phyloP scores from a whole-genome alignment of 1,284 basidiomycete species.

The Butyriboletus appendiculatus region DNA sequence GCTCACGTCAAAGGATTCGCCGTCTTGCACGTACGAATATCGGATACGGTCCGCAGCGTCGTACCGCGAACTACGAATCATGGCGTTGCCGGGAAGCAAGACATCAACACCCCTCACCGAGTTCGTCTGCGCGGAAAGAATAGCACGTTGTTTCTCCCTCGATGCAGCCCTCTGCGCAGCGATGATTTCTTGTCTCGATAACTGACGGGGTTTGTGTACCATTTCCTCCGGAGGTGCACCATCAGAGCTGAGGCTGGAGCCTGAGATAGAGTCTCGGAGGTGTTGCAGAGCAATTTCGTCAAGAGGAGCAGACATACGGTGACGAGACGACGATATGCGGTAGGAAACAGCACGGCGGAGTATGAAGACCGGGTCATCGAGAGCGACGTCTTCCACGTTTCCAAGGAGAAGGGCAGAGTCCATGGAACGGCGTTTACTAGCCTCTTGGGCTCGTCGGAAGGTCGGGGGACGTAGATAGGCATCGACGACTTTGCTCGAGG shows the following conservation, averaged over 20 bases:
- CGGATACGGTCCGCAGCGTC: slow-evolving; percentile 73
- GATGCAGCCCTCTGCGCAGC: slow-evolving; percentile 87
- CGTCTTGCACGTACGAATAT: slow-evolving; percentile 91
- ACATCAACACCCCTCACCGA: slow-evolving; percentile 86
- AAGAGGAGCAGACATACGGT: slow-evolving; percentile 67
- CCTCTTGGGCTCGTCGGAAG: slow-evolving; percentile 59
- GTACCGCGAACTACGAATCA: slow-evolving; percentile 82
- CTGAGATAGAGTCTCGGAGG: slow-evolving; percentile 62
- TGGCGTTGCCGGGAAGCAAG: slow-evolving; percentile 77
- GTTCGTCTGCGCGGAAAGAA: slow-evolving; percentile 84
- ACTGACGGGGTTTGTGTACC: slow-evolving; percentile 39
- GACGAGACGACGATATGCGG: slow-evolving; percentile 63
- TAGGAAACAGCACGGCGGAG: slow-evolving; percentile 78
- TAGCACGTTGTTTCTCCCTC: slow-evolving; percentile 83
- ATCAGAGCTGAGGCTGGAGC: slow-evolving; percentile 48
- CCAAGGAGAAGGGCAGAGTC: slow-evolving; percentile 78
- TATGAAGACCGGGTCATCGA: slow-evolving; percentile 88
- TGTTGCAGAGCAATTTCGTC: slow-evolving; percentile 76
- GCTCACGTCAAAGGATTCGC: slow-evolving; percentile 89
- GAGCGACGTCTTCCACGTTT: slow-evolving; percentile 70
- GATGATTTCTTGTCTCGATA: slow-evolving; percentile 85
- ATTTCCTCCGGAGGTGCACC: slow-evolving; percentile 31
- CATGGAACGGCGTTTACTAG: slow-evolving; percentile 80
- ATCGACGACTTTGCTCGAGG: slow-evolving; percentile 82
- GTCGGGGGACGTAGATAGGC: slow-evolving; percentile 79